phyloP scores from a whole-genome alignment of 2,329 filamentous ascomycete genomes.

The Aphanoascus verrucosus region DNA sequence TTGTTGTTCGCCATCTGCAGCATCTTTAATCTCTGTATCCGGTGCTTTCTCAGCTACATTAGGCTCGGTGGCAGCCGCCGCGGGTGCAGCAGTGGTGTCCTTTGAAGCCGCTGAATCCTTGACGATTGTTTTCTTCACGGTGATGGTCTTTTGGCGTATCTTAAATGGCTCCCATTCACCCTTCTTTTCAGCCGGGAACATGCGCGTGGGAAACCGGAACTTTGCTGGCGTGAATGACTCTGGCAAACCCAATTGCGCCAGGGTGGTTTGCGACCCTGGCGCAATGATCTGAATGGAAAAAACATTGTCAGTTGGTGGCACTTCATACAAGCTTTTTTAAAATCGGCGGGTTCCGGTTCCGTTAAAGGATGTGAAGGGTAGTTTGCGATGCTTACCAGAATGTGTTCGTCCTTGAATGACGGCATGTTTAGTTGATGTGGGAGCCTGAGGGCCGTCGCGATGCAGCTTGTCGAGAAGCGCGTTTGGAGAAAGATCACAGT shows the following conservation, averaged over 20 bases:
- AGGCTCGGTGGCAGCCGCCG: conserved; percentile 12
- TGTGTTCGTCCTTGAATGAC: conserved; percentile 44
- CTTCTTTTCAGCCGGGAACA: conserved; percentile 71
- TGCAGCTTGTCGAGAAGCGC: not conserved
- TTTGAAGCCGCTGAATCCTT: not conserved
- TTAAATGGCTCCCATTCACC: conserved; percentile 74
- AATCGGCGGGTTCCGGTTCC: not conserved
- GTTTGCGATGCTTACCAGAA: conserved; percentile 34
- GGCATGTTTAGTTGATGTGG: conserved; percentile 31
- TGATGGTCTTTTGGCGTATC: conserved; percentile 47
- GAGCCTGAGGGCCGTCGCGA: not conserved
- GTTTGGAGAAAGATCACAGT: not conserved
- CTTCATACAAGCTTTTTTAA: not conserved
- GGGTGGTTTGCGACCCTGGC: conserved; percentile 72
- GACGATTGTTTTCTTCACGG: conserved; percentile 18
- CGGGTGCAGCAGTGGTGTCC: conserved; percentile 3
- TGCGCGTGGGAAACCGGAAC: conserved; percentile 77
- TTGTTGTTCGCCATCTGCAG: conserved; percentile 18
- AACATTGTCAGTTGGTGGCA: not conserved
- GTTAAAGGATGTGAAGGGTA: not conserved
- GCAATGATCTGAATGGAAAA: conserved; percentile 38
- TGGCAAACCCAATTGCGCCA: conserved; percentile 79
- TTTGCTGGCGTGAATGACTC: conserved; percentile 88
- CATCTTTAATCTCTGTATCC: conserved; percentile 39
- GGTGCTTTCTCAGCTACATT: conserved; percentile 19